These are phyloP conservation scores for Cynara cardunculus DNA, from an alignment of 129 eudicot genomes.

Conservation along the genomic window DNA sequence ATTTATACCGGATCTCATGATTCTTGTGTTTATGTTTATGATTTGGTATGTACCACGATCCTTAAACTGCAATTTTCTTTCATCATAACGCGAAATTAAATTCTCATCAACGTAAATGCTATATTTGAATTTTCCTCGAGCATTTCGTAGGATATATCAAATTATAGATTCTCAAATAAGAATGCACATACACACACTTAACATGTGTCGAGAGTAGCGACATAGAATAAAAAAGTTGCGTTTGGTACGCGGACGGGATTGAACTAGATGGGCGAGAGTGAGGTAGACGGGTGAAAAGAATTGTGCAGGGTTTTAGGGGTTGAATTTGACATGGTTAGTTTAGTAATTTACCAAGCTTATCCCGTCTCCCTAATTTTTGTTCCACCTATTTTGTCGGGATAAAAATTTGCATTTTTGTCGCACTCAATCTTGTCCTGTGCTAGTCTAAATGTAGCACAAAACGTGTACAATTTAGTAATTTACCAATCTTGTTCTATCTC, in stretches of 20 bases:
- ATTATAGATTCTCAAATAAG: background rate
- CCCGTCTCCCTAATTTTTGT: background rate
- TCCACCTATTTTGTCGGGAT: background rate
- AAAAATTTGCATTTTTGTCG: background rate
- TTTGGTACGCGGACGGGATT: background rate
- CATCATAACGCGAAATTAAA: background rate
- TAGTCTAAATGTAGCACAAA: background rate
- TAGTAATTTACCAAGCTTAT: background rate
- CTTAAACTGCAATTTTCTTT: background rate
- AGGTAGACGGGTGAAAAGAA: background rate
- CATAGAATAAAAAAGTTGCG: background rate
- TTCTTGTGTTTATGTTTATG: conserved; percentile 73
- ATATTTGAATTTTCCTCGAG: background rate
- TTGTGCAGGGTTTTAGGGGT: background rate
- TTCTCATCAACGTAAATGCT: background rate
- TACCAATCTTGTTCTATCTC: background rate
- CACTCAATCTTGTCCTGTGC: background rate
- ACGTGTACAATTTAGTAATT: background rate
- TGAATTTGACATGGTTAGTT: background rate
- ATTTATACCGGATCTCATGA: conserved; percentile 97
- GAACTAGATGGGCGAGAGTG: background rate
- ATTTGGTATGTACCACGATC: conserved; percentile 52
- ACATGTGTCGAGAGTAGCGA: background rate
- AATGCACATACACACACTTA: background rate
- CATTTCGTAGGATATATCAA: background rate